Base-by-base conservation (phyloP, 345 rosid genomes). In the Camelina sativa region DNA sequence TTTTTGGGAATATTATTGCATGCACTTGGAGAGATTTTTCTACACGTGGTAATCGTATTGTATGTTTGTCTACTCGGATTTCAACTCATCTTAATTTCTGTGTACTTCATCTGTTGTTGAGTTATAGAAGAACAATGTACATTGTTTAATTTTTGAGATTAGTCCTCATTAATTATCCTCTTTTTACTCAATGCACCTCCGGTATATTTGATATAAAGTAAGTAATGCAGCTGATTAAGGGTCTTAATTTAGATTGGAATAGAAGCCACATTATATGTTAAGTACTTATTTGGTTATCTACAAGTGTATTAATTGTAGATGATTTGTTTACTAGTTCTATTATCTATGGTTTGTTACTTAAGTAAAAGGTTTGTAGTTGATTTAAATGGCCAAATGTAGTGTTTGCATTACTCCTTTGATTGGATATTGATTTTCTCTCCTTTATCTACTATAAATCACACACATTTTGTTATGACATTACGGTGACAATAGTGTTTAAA, bases 21-120 rank as follows among this genome's bases (percentile, higher is more conserved):
- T 70, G 80, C 15, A 69, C 2, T 63, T 63, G 59, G 7, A 56
- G 71, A 76, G 19, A 40, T 28, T 28, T 17, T 25, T 46, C 73
- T 46, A 63, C 79, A 76, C 79, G 75, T 76, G 65, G 63, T 76
- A 50, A 46, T 62, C 63, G 43, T 60, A 60, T 17, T 52, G 8
- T 54, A 4, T 68, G 47, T 62, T 52, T 65, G 35, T 59, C 53
- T 59, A 11, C 37, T 62, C 54, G 16, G 62, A 59, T 50, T 61
- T 47, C 61, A 38, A 47, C 5, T 11, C 43, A 16, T 43, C 56
- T 43, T 41, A n/a, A 19, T 20, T 16, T 70, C 6, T 20, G 38
- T 41, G 17, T 66, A 9, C 44, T 34, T 58, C 43, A 5, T 35
- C 25, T 58, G 9, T 23, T 38, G 4, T 43, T 12, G 15, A 34